Evolutionary conservation across 768 basidiomycete genomes (phyloP).

Genomic region (Tricholoma terreum): DNA sequence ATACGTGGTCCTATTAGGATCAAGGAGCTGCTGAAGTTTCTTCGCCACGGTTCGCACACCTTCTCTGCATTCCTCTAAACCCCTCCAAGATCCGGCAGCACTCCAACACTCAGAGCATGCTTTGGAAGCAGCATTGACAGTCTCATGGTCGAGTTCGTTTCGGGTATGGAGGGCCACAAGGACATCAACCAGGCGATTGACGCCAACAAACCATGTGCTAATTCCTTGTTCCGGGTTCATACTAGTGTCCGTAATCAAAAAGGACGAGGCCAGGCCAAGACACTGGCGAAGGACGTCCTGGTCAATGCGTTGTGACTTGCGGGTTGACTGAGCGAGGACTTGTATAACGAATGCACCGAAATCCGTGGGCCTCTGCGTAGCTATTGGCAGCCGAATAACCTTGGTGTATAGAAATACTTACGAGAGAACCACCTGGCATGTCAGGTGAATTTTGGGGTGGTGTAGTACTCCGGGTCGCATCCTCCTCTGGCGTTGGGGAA

Average conservation of each 20-base stretch:
- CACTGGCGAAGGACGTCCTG: conserved; percentile 62
- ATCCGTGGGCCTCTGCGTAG: conserved; percentile 43
- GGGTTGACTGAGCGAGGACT: conserved; percentile 50
- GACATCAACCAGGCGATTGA: conserved; percentile 68
- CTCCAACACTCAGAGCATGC: conserved; percentile 83
- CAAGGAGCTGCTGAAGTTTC: conserved; percentile 57
- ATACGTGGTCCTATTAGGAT: conserved; percentile 53
- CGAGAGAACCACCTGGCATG: neutral
- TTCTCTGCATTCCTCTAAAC: conserved; percentile 61
- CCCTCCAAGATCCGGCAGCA: conserved; percentile 64
- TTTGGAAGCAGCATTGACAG: conserved; percentile 65
- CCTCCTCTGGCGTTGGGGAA: neutral
- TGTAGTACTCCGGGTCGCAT: neutral
- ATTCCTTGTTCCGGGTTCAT: conserved; percentile 58
- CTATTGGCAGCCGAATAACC: neutral
- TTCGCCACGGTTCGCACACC: conserved; percentile 57
- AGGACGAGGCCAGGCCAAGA: conserved; percentile 72
- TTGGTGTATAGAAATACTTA: neutral
- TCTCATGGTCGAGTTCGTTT: conserved; percentile 72
- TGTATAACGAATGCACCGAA: conserved; percentile 59
- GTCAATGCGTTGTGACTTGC: conserved; percentile 45
- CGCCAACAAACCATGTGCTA: conserved; percentile 61
- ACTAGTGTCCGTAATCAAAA: conserved; percentile 70
- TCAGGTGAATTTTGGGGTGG: neutral
- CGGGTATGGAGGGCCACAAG: conserved; percentile 66